phyloP scores from a whole-genome alignment of 768 basidiomycete species.

The Cubamyces lactineus region DNA sequence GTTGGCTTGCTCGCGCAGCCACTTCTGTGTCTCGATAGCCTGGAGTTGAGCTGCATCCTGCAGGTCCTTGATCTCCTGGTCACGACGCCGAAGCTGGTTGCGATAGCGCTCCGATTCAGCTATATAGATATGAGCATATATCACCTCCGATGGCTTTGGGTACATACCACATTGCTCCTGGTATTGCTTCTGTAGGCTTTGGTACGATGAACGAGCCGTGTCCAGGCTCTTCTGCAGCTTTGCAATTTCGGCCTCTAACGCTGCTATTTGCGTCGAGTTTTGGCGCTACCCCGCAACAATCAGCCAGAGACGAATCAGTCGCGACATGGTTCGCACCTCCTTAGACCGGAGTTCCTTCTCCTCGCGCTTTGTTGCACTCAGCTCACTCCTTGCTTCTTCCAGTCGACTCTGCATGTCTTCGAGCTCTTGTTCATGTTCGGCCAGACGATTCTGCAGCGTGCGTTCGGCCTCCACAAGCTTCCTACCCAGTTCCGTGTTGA shows the following conservation, averaged over 20 bases:
- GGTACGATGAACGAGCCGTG: constrained; percentile 69
- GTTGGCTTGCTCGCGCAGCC: constrained; percentile 63
- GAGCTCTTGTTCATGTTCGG: constrained; percentile 81
- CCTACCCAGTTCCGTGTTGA: constrained; percentile 73
- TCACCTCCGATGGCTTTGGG: not conserved
- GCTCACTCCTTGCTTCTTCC: constrained; percentile 78
- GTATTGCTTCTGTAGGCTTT: constrained; percentile 83
- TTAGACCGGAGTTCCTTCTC: constrained; percentile 91
- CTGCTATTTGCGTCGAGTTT: constrained; percentile 64
- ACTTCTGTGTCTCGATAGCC: constrained; percentile 68
- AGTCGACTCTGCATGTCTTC: constrained; percentile 77
- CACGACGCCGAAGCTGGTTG: constrained; percentile 70
- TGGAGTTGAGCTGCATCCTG: constrained; percentile 64
- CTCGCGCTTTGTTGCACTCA: constrained; percentile 81
- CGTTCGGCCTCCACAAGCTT: constrained; percentile 78
- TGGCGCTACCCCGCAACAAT: constrained; percentile 46
- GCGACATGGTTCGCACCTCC: constrained; percentile 56
- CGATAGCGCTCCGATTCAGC: constrained; percentile 82
- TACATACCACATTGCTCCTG: constrained; percentile 82
- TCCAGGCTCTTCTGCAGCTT: constrained; percentile 79
- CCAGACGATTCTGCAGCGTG: constrained; percentile 63
- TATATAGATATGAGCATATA: constrained; percentile 30
- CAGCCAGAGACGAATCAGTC: constrained; percentile 23
- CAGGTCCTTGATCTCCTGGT: constrained; percentile 68
- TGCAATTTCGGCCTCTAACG: constrained; percentile 77